phyloP scores from a whole-genome alignment of 176 grass and related monocot genomes.

The Lolium rigidum region DNA sequence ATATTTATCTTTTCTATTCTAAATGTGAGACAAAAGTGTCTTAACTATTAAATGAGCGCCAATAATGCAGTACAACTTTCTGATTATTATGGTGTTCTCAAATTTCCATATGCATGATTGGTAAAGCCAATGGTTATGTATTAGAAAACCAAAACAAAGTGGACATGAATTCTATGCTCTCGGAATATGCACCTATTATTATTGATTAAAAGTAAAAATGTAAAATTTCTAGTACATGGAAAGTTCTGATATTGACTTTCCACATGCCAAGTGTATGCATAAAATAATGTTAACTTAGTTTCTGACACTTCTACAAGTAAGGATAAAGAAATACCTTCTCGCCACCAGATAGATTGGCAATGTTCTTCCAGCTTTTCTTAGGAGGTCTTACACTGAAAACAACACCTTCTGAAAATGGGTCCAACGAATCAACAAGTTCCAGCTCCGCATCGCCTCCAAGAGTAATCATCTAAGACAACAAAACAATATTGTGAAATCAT shows the following conservation, averaged over 20 bases:
- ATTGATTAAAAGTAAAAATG: background rate
- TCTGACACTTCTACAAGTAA: background rate
- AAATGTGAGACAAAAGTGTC: constrained; percentile 1
- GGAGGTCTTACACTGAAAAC: constrained; percentile 99
- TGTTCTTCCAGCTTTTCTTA: constrained; percentile 99
- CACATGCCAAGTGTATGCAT: background rate
- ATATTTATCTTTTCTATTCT: background rate
- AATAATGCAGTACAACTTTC: background rate
- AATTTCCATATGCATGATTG: background rate
- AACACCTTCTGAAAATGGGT: constrained; percentile 98
- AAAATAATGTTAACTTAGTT: constrained; percentile 4
- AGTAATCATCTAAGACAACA: constrained; percentile 89
- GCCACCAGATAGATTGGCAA: constrained; percentile 94
- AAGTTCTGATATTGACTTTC: background rate
- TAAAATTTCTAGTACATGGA: background rate
- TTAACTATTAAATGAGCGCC: background rate
- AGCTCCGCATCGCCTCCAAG: constrained; percentile 98
- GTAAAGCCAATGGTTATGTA: background rate
- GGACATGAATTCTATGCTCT: background rate
- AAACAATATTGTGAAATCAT: constrained; percentile 13
- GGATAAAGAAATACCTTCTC: constrained; percentile 76
- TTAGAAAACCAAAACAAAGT: background rate
- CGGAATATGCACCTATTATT: background rate
- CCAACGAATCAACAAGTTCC: constrained; percentile 96
- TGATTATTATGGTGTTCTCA: background rate